These are phyloP conservation scores for Elaeagnus macrophylla DNA, from an alignment of 306 rosid genomes.

Conservation along the genomic window DNA sequence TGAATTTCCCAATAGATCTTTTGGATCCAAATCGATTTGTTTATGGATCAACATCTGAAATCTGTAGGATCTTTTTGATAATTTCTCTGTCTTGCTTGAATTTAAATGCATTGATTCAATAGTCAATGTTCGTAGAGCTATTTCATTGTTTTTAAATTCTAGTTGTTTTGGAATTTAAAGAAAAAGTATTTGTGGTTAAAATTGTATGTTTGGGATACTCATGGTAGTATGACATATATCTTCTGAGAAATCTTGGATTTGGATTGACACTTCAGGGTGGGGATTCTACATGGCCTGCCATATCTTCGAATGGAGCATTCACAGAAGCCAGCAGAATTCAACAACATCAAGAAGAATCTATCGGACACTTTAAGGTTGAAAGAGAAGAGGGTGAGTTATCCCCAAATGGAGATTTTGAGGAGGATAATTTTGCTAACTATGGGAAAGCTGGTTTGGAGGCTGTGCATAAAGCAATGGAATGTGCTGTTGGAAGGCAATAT, in stretches of 20 bases:
- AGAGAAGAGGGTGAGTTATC: conserved; percentile 99
- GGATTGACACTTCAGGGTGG: conserved; percentile 43
- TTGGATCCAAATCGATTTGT: no score
- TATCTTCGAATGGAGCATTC: conserved; percentile 47
- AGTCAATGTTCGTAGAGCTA: no score
- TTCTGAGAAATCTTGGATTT: background rate
- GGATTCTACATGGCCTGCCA: conserved; percentile 55
- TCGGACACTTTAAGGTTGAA: conserved; percentile 59
- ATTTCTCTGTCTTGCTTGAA: no score
- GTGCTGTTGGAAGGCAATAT: conserved; percentile 42
- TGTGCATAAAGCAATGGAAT: conserved; percentile 37
- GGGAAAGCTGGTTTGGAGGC: conserved; percentile 46
- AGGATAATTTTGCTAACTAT: conserved; percentile 76
- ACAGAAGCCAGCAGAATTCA: conserved; percentile 43
- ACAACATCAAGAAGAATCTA: conserved; percentile 53
- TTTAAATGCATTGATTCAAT: no score
- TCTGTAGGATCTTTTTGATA: no score
- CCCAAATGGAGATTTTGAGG: conserved; percentile 95
- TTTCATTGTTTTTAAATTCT: no score
- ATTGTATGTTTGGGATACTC: no score
- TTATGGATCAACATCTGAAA: no score
- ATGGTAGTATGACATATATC: no score
- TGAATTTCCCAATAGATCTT: no score
- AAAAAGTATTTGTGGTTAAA: no score
- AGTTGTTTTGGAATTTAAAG: no score